These are phyloP conservation scores for Xylaria flabelliformis DNA, from an alignment of 495 filamentous ascomycete species.

Conservation along the genomic window DNA sequence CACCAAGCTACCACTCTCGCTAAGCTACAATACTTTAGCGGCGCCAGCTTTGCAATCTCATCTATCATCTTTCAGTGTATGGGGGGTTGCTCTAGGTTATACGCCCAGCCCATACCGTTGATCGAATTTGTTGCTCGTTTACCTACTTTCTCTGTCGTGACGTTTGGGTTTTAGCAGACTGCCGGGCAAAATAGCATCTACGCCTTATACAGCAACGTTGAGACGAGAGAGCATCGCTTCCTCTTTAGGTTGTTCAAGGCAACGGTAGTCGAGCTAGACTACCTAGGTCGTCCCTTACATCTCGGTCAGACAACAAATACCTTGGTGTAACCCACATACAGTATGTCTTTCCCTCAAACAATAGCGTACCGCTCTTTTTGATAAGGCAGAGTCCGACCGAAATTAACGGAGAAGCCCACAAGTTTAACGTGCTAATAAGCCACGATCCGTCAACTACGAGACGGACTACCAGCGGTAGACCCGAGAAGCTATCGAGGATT, in stretches of 20 bases:
- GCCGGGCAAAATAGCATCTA: conserved; percentile 10
- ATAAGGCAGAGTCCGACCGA: conserved; percentile 25
- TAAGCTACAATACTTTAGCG: conserved; percentile 8
- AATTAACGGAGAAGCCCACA: conserved; percentile 22
- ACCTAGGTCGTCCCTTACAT: conserved; percentile 17
- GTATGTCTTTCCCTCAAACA: conserved; percentile 26
- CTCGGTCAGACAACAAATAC: conserved; percentile 11
- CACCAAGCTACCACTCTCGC: conserved; percentile 1
- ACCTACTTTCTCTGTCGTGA: not conserved
- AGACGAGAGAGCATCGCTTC: conserved; percentile 23
- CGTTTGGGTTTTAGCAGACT: conserved; percentile 1
- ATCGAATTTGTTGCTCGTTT: not conserved
- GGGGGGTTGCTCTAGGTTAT: not conserved
- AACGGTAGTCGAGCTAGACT: conserved; percentile 17
- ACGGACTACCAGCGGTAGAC: conserved; percentile 6
- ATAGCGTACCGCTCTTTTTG: not conserved
- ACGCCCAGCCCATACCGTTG: not conserved
- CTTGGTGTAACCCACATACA: conserved; percentile 18
- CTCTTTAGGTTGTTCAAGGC: conserved; percentile 13
- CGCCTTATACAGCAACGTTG: conserved; percentile 5
- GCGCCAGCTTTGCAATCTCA: conserved; percentile 14
- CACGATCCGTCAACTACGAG: conserved; percentile 11
- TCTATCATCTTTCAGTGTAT: not conserved
- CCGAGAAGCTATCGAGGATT: conserved; percentile 11
- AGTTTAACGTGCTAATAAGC: conserved; percentile 14